Conservation (phyloP, 2,329 filamentous ascomycete species). For the Xylariaceae sp. region DNA sequence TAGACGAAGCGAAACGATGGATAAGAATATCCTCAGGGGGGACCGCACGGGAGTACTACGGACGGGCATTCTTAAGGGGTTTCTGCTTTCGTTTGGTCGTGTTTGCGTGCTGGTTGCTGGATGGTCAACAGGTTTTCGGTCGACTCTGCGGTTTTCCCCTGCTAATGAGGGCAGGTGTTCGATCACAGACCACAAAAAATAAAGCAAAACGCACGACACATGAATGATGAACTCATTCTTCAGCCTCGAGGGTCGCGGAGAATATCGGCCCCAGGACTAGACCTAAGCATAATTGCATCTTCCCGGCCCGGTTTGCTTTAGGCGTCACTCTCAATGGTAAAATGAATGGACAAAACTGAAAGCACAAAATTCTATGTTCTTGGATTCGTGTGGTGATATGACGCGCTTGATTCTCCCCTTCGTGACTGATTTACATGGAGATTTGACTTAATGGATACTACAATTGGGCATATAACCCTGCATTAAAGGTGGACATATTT, state of each 20-base stretch:
- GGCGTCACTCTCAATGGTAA: conserved; percentile 31
- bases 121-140: conserved; percentile 25
- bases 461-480: no score
- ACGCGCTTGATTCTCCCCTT: neutral
- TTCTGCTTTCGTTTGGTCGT: conserved; percentile 35
- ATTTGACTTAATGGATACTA: neutral
- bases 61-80: conserved; percentile 33
- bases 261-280: conserved; percentile 16
- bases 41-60: conserved; percentile 34
- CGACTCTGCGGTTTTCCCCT: conserved; percentile 24
- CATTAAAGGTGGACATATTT: no score
- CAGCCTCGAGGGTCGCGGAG: conserved; percentile 17
- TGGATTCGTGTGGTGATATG: neutral
- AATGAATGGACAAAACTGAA: conserved; percentile 31
- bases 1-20: conserved; percentile 46
- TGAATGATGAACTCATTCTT: conserved; percentile 20
- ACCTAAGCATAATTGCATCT: conserved; percentile 33
- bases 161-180: conserved; percentile 21
- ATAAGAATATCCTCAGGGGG: conserved; percentile 24
- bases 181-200: conserved; percentile 10
- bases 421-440: neutral
- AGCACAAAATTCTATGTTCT: conserved; percentile 8
- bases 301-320: conserved; percentile 29
- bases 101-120: conserved; percentile 20
- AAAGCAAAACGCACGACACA: conserved; percentile 8